Base-by-base conservation (phyloP, 768 basidiomycete species). In the Jaapia argillacea region DNA sequence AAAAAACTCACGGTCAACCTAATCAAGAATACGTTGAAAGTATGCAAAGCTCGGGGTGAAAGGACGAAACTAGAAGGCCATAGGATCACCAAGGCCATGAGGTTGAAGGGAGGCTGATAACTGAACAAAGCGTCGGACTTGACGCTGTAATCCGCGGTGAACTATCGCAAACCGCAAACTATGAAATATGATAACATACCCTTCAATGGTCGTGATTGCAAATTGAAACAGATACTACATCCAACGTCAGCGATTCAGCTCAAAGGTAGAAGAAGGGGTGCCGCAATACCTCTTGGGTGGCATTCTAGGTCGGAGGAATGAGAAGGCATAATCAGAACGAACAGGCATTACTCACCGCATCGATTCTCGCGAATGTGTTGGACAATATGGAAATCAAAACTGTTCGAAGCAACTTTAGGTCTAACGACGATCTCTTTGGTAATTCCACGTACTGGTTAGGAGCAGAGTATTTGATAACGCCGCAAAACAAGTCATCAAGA, bases 101-200 rank as follows among this genome's bases (percentile, higher is more conserved):
- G 65, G 53, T 88, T 90, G 72, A 90, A 89, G 1, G 91, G 91
- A 1, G 87, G 88, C 51, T 91, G 86, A 54, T 96, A 94, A 38
- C 84, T 89, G 65, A 93, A 89, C 14, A 96, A 67, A 1, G 86
- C 86, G 57, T 93, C 89, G 2, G 83, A 81, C 57, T 91, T 91
- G 55, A 91, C 85, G 20, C 89, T 87, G 48, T 7, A 31, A 41
- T 31, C 18, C 43, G n/a, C 50, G 50, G 35, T 38, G 49, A n/a
- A 22, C 18, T 23, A 47, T 27, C 42, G 42, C 20, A 24, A 3
- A 20, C 4, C 33, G 10, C 12, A 27, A 28, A 41, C 42, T 13
- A 6, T 5, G 16, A 24, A 13, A 26, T 14, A 16, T 21, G 4
- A 20, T 36, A 16, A 48, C 67, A 44, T 52, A 85, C 86, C 88